Evolutionary conservation across 495 filamentous ascomycete species (phyloP).

Genomic region (Lasiosphaeria miniovina): DNA sequence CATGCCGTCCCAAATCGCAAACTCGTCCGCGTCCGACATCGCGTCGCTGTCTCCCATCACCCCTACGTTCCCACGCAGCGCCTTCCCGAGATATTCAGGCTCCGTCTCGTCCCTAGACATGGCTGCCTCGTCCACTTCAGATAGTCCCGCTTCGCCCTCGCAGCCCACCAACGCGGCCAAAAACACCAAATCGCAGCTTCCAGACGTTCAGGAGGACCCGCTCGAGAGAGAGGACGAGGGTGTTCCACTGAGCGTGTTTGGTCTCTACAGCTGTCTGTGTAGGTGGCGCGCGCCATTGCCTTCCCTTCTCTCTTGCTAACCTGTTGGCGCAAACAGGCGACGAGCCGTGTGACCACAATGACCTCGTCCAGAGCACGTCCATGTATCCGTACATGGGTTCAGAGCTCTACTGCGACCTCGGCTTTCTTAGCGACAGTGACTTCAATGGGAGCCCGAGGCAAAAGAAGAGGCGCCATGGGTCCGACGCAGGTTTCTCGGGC

Average conservation of each 20-base stretch:
- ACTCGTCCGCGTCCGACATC: constrained; percentile 56
- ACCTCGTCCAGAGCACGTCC: constrained; percentile 35
- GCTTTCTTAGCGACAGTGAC: constrained; percentile 59
- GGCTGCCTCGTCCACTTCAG: constrained; percentile 33
- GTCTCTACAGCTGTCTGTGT: constrained; percentile 54
- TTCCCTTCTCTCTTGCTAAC: constrained; percentile 4
- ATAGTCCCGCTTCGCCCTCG: constrained; percentile 45
- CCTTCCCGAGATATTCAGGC: constrained; percentile 54
- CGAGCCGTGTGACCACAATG: constrained; percentile 41
- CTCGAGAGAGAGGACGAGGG: constrained; percentile 54
- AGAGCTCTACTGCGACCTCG: constrained; percentile 58
- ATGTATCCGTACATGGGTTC: constrained; percentile 31
- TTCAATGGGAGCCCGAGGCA: constrained; percentile 48
- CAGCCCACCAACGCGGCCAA: constrained; percentile 36
- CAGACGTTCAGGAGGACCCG: constrained; percentile 55
- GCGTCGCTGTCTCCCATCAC: constrained; percentile 60
- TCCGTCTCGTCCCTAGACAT: constrained; percentile 51
- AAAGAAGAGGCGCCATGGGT: constrained; percentile 59
- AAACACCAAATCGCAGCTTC: constrained; percentile 48
- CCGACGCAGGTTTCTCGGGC: constrained; percentile 59
- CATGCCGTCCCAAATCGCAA: constrained; percentile 30
- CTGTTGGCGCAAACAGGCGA: constrained; percentile 31
- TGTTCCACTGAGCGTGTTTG: constrained; percentile 37
- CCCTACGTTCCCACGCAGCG: constrained; percentile 57
- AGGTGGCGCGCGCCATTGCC: constrained; percentile 25